Percentiles rank a stretch among this genome's conserved stretches.
Conservation (phyloP, 441 rosid species). For the Geranium incanum region DNA sequence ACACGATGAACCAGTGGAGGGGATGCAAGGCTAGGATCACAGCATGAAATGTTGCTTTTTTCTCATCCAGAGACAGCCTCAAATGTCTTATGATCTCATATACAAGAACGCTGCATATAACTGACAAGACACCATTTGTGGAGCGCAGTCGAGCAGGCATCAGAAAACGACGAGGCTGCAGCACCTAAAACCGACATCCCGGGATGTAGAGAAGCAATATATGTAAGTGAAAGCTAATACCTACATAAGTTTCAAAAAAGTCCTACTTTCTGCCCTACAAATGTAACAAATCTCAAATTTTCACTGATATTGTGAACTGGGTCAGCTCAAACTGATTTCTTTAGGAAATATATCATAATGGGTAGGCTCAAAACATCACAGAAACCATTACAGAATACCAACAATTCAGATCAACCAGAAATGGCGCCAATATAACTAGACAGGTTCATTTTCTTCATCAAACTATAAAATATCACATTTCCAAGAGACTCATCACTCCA, state of each 20-base stretch:
- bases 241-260: slow-evolving; percentile 37
- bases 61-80: slow-evolving; percentile 52
- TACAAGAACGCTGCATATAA: slow-evolving; percentile 57
- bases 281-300: not conserved
- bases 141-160: slow-evolving; percentile 64
- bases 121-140: slow-evolving; percentile 55
- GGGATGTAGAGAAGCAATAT: slow-evolving; percentile 65
- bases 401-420: not conserved
- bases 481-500: not conserved
- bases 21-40: slow-evolving; percentile 65
- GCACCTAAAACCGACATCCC: slow-evolving; percentile 34
- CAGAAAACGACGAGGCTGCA: slow-evolving; percentile 33
- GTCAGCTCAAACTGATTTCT: not conserved
- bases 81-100: slow-evolving; percentile 55
- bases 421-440: not conserved
- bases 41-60: slow-evolving; percentile 50
- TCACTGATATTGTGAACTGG: not conserved
- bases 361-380: not conserved
- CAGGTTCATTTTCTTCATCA: not conserved
- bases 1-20: slow-evolving; percentile 88
- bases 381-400: not conserved
- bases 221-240: slow-evolving; percentile 83
- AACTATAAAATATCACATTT: not conserved
- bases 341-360: not conserved
- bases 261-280: not conserved